Conservation (phyloP, 2,329 filamentous ascomycete species). For the Claviceps spartinae region DNA sequence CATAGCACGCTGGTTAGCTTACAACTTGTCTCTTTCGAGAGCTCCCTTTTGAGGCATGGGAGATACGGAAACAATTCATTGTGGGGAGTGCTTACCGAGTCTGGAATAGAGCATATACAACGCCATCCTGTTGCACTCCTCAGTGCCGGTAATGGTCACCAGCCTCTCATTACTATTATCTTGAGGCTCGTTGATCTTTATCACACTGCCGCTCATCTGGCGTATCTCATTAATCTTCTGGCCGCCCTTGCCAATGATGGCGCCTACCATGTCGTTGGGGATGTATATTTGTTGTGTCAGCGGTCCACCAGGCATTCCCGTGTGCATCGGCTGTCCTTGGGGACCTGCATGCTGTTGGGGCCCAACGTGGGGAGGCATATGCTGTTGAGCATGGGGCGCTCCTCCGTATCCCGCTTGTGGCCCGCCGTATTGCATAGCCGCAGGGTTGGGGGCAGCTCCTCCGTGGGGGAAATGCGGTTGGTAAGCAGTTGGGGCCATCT, state of each 20-base stretch:
- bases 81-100: slow-evolving; percentile 50
- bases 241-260: slow-evolving; percentile 96
- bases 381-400: slow-evolving; percentile 62
- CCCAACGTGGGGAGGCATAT: slow-evolving; percentile 47
- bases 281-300: slow-evolving; percentile 98
- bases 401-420: slow-evolving; percentile 67
- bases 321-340: slow-evolving; percentile 61
- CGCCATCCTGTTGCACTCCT: slow-evolving; percentile 99
- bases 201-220: slow-evolving; percentile 91
- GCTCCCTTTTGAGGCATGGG: no score
- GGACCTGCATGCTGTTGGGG: slow-evolving; percentile 48
- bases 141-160: slow-evolving; percentile 93
- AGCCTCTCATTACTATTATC: slow-evolving; percentile 97
- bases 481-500: slow-evolving; percentile 63
- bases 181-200: slow-evolving; percentile 99
- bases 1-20: not conserved
- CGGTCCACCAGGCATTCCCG: slow-evolving; percentile 44
- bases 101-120: slow-evolving; percentile 97
- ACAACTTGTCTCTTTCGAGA: not conserved
- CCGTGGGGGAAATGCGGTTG: slow-evolving; percentile 56
- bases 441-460: slow-evolving; percentile 44
- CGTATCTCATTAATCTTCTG: slow-evolving; percentile 99
- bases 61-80: not conserved
- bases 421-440: slow-evolving; percentile 65
- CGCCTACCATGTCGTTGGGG: slow-evolving; percentile 98